phyloP scores from a whole-genome alignment of 176 grass and related monocot genomes.

The Musa beccarii region DNA sequence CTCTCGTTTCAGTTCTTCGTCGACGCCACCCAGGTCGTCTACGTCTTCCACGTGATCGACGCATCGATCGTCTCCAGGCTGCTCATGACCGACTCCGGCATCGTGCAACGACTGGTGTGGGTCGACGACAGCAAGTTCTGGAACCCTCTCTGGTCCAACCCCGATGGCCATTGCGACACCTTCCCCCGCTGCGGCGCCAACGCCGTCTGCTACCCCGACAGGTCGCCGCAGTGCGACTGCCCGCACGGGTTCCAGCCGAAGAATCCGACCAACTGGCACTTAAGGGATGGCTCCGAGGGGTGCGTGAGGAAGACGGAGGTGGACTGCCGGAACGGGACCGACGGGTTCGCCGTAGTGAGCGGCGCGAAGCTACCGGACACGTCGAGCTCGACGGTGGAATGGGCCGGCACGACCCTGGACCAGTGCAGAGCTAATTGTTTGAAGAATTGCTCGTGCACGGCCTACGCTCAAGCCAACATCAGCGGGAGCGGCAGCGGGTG shows the following conservation, averaged over 20 bases:
- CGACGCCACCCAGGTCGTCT: slow-evolving; percentile 40
- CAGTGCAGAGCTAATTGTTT: slow-evolving; percentile 25
- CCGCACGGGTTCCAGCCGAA: no score
- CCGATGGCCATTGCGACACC: background rate
- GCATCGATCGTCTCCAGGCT: background rate
- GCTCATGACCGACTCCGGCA: slow-evolving; percentile 33
- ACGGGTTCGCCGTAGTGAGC: no score
- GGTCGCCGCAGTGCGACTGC: no score
- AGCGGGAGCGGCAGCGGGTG: no score
- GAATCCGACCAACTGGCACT: no score
- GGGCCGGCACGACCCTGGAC: slow-evolving; percentile 24
- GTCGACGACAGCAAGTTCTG: slow-evolving; percentile 16
- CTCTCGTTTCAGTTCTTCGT: slow-evolving; percentile 44
- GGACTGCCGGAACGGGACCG: no score
- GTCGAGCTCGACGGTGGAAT: slow-evolving; percentile 41
- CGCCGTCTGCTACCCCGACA: no score
- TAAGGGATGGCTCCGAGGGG: no score
- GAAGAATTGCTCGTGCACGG: no score
- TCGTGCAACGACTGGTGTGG: slow-evolving; percentile 24
- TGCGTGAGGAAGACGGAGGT: no score
- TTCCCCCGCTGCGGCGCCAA: no score
- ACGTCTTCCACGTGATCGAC: slow-evolving; percentile 13
- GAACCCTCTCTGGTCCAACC: slow-evolving; percentile 27
- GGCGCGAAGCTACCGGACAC: slow-evolving; percentile 48
- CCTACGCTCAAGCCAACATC: no score